Base-by-base conservation (phyloP, 257 asterid genomes). In the Striga asiatica region DNA sequence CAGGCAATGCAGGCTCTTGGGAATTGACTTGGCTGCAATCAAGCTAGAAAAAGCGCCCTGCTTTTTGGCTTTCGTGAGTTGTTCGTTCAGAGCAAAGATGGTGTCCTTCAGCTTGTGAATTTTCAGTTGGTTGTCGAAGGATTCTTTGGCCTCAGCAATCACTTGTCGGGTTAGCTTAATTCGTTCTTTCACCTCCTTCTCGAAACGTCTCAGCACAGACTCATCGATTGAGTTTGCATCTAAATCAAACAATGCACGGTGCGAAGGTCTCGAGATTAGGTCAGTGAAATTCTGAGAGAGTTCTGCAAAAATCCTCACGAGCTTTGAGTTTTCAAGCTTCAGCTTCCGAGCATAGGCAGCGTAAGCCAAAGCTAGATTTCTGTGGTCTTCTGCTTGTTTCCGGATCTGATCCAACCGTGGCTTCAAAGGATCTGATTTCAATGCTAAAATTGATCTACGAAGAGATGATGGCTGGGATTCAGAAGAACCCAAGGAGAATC, bases 11-110 rank as follows among this genome's bases (percentile, higher is more conserved):
- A 83, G 70, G 66, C 94, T 84, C 71, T 84, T 84, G 28, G 94
- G 94, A 54, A 79, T 84, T 14, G 89, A 84, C 67, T 84, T 84
- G 53, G 94, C 94, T 37, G 94, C 94, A 70, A 84, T 76, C 79
- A 84, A 72, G 78, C 89, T 84, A 12, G 94, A 76, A 34, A 84
- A 84, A 47, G 91, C 94, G 54, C 94, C 94, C 50, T 80, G 85
- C 76, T 81, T 84, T 65, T 81, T 84, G 3, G 87, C 76, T 66
- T 84, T 84, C 8, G 84, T 78, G 35, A 81, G 52, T 75, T 72
- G 87, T 53, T 81, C 94, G 63, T 81, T 78, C 60, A 84, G 66
- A 11, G 82, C 84, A 61, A 84, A 84, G 54, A 84, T 84, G 23
- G 76, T 74, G 35, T 84, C 94, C 49, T 84, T 84, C 77, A 84